A percentile compares a stretch with the other conserved stretches of the same genome.
Evolutionary conservation across 2,329 filamentous ascomycete genomes (phyloP).

Genomic region (Diaporthe ampelina): DNA sequence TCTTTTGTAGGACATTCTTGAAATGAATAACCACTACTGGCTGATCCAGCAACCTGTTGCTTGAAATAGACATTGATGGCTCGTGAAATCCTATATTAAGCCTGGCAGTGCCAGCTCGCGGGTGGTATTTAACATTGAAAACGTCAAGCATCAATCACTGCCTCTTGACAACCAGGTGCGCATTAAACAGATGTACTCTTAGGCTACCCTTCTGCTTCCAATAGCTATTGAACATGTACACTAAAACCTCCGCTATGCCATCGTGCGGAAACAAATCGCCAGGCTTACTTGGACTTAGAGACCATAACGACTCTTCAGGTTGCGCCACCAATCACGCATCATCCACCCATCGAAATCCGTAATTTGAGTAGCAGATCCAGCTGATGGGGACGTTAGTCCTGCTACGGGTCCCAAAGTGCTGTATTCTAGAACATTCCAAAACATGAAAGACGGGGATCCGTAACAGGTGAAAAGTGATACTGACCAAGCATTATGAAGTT

Average conservation of each 20-base stretch:
- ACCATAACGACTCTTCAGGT: conserved; percentile 21
- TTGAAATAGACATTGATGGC: not conserved
- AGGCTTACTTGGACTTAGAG: not conserved
- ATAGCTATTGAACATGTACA: not conserved
- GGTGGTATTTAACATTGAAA: not conserved
- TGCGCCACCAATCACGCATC: conserved; percentile 60
- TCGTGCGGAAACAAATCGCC: not conserved
- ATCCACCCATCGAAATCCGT: conserved; percentile 66
- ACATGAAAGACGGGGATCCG: too few species aligned
- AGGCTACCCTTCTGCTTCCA: not conserved
- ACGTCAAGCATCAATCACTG: not conserved
- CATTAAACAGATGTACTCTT: too few species aligned
- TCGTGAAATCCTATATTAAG: not conserved
- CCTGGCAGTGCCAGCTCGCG: too few species aligned
- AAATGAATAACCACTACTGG: not conserved
- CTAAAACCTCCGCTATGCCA: not conserved
- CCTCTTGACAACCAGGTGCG: too few species aligned
- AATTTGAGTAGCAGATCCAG: conserved; percentile 56
- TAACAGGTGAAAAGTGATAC: too few species aligned
- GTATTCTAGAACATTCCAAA: too few species aligned
- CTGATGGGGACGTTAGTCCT: too few species aligned
- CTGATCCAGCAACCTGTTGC: not conserved
- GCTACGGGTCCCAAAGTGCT: too few species aligned
- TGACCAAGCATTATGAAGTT: conserved; percentile 63
- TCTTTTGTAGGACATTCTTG: not conserved